Evolutionary conservation across 2,329 filamentous ascomycete genomes (phyloP).

Genomic region (Stagonosporopsis cucurbitacearum): DNA sequence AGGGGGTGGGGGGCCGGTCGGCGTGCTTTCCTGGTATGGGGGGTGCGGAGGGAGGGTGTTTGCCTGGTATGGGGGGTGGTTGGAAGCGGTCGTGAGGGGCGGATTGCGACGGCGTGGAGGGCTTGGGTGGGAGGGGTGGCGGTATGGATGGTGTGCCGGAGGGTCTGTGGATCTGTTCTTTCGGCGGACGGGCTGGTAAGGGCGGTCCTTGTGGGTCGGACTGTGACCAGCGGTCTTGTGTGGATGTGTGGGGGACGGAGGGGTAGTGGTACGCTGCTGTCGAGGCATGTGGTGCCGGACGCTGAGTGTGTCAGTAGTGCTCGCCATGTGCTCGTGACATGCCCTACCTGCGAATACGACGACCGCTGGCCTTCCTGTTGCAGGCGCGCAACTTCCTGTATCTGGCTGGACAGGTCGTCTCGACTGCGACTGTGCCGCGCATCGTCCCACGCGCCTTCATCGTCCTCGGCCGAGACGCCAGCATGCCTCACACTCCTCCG

Average conservation of each 20-base stretch:
- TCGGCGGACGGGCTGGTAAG: constrained; percentile 51
- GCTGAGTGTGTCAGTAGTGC: constrained; percentile 29
- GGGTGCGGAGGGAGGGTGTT: constrained; percentile 30
- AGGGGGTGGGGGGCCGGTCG: constrained; percentile 34
- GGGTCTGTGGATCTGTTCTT: constrained; percentile 36
- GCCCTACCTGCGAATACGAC: constrained; percentile 35
- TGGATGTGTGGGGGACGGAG: constrained; percentile 51
- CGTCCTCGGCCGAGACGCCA: constrained; percentile 36
- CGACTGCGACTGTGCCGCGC: constrained; percentile 53
- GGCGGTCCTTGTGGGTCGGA: constrained; percentile 19
- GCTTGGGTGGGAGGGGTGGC: constrained; percentile 41
- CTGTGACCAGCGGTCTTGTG: constrained; percentile 43
- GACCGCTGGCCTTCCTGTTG: constrained; percentile 35
- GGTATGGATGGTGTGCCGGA: constrained; percentile 32
- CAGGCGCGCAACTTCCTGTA: constrained; percentile 57
- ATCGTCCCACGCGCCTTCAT: constrained; percentile 55
- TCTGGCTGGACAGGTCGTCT: constrained; percentile 60
- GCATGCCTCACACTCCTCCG: constrained; percentile 33
- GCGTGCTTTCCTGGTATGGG: constrained; percentile 42
- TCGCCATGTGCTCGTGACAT: neutral
- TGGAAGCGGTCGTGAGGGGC: constrained; percentile 24
- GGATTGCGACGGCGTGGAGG: constrained; percentile 26
- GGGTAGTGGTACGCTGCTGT: constrained; percentile 53
- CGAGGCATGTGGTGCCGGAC: constrained; percentile 32
- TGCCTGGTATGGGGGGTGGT: constrained; percentile 42